phyloP scores from a whole-genome alignment of 371 early-diverging fungal genomes.

The Mucor circinelloides region DNA sequence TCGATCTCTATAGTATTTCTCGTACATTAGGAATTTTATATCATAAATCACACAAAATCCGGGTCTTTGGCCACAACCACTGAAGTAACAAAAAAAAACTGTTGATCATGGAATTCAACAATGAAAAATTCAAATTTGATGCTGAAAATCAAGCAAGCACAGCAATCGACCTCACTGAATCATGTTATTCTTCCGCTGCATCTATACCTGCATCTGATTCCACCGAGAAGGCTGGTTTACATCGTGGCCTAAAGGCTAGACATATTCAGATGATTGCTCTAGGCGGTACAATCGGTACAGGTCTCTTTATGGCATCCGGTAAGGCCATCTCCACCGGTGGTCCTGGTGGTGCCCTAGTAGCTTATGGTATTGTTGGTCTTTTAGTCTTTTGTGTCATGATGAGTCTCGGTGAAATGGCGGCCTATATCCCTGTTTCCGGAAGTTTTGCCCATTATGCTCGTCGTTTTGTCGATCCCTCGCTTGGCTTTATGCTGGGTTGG shows the following conservation, averaged over 20 bases:
- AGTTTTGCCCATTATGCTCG: slow-evolving; percentile 78
- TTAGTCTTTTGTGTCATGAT: slow-evolving; percentile 79
- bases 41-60: slow-evolving; percentile 18
- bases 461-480: slow-evolving; percentile 77
- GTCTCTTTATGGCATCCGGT: slow-evolving; percentile 86
- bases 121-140: neutral
- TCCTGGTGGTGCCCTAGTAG: slow-evolving; percentile 69
- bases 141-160: neutral
- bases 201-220: neutral
- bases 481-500: slow-evolving; percentile 77
- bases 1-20: neutral
- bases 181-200: neutral
- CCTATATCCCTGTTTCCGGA: slow-evolving; percentile 79
- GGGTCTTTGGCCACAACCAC: slow-evolving; percentile 50
- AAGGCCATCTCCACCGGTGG: slow-evolving; percentile 76
- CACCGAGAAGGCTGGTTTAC: slow-evolving; percentile 3
- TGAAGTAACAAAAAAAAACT: neutral
- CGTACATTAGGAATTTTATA: neutral
- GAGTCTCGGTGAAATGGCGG: slow-evolving; percentile 84
- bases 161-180: slow-evolving; percentile 2
- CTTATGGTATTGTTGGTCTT: slow-evolving; percentile 68
- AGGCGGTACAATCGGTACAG: slow-evolving; percentile 75
- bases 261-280: slow-evolving; percentile 69
- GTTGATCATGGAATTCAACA: neutral
- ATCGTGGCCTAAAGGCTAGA: slow-evolving; percentile 53